Percentiles rank a stretch among this genome's conserved stretches.
Conservation (phyloP, 192 early-diverging fungal genomes). For the Entomortierella beljakovae region DNA sequence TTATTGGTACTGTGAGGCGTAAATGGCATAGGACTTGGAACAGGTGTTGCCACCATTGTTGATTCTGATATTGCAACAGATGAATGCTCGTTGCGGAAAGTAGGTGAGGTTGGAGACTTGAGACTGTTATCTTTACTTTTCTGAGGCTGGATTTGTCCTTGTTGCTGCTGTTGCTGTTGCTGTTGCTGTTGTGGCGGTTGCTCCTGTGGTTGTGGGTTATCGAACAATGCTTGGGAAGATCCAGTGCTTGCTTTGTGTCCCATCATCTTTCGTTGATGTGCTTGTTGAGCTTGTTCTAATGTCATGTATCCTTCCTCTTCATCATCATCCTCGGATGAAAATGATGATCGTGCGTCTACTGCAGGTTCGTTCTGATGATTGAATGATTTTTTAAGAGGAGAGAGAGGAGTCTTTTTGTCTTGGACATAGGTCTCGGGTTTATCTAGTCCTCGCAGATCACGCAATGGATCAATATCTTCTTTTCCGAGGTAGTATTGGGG, state of each 20-base stretch:
- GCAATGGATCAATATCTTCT: constrained; percentile 33
- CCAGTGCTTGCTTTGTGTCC: constrained; percentile 38
- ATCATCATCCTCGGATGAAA: constrained; percentile 23
- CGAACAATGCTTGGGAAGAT: constrained; percentile 9
- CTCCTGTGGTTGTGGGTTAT: background rate
- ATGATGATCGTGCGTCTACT: constrained; percentile 22
- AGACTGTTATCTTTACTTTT: background rate
- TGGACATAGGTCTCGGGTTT: constrained; percentile 11
- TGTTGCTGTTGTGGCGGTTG: background rate
- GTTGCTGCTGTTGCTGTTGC: constrained; percentile 4
- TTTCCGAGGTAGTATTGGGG: constrained; percentile 43
- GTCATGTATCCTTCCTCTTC: constrained; percentile 30
- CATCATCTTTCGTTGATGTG: constrained; percentile 41
- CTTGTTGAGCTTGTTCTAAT: constrained; percentile 37
- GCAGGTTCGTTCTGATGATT: background rate
- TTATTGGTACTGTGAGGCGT: background rate
- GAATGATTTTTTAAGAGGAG: background rate
- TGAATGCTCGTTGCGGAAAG: constrained; percentile 20
- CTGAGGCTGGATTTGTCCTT: background rate
- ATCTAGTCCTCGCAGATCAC: constrained; percentile 33
- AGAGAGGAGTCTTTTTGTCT: constrained; percentile 6
- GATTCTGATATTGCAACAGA: constrained; percentile 46
- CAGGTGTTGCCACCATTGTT: constrained; percentile 39
- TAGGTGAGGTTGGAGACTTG: constrained; percentile 2
- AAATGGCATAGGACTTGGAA: constrained; percentile 19